Conservation (phyloP, 1,139 yeast species). For the Chernovozyma sophiae-reginae region DNA sequence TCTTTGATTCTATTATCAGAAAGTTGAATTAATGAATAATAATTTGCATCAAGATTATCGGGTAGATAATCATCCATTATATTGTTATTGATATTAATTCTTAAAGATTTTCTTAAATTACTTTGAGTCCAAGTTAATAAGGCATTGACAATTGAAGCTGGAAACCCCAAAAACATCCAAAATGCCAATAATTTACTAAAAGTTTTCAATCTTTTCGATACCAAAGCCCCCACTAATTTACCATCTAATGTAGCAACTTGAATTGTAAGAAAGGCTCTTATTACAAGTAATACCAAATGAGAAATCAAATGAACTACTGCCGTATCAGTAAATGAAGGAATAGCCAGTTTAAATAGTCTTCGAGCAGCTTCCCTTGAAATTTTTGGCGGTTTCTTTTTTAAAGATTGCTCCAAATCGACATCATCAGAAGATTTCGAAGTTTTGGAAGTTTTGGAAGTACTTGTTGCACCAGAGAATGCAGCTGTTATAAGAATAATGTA, state of each 20-base stretch:
- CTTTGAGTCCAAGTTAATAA: constrained; percentile 69
- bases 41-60: constrained; percentile 47
- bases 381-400: constrained; percentile 21
- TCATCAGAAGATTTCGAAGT: neutral
- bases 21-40: constrained; percentile 48
- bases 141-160: constrained; percentile 80
- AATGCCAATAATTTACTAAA: constrained; percentile 62
- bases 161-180: constrained; percentile 86
- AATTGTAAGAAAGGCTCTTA: constrained; percentile 71
- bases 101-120: constrained; percentile 60
- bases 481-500: constrained; percentile 45
- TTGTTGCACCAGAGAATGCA: constrained; percentile 44
- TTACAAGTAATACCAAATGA: constrained; percentile 60
- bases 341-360: constrained; percentile 33
- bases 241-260: constrained; percentile 90
- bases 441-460: constrained; percentile 4
- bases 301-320: constrained; percentile 42
- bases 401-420: neutral
- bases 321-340: constrained; percentile 31
- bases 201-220: constrained; percentile 61
- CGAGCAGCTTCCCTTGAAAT: constrained; percentile 31
- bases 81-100: constrained; percentile 61
- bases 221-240: constrained; percentile 74
- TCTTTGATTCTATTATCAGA: constrained; percentile 57
- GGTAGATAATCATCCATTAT: constrained; percentile 70